Base-by-base conservation (phyloP, 768 basidiomycete genomes). In the Mrakia frigida region DNA sequence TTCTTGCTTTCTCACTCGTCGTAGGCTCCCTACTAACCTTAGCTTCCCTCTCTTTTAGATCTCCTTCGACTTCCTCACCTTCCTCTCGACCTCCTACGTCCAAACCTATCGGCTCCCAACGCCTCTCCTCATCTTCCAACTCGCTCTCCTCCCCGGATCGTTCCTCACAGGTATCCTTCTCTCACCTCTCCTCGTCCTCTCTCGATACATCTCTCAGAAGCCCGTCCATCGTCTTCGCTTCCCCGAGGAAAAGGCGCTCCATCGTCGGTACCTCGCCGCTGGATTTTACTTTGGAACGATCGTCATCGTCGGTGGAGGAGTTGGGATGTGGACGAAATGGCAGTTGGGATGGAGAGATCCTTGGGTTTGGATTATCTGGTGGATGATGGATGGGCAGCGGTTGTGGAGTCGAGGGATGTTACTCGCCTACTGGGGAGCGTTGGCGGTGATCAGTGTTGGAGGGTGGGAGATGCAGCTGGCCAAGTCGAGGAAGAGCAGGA, bases 261-360 rank as follows among this genome's bases (percentile, higher is more conserved):
- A 95, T 80, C 90, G 92, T 52, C 89, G 91, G 25, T 88, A 89
- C 46, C 89, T 96, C 70, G 97, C 97, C 10, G 85, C 89, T 41
- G 93, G 89, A 1, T 94, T 98, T 84, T 93, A 93, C 81, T 82
- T 86, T 39, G 93, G 93, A 41, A 86, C 91, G 3, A 83, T 90
- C 56, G 82, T 94, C 76, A 89, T 97, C 80, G 88, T 97, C 37
- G 89, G 88, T 14, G 90, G 92, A 0, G 84, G 94, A 35, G 89
- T 98, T 70, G 97, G 95, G 16, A 86, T 91, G 56, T 99, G 97
- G 97, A 90, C 91, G n/a, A 87, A 89, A 74, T 92, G 93, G 92
- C 90, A 89, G 81, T 87, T 98, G 11, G 79, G 76, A 6, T 89
- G 89, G 50, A 87, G 94, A 69, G 88, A 96, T 83, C 95, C 95